Evolutionary conservation across 2,329 filamentous ascomycete species (phyloP).

Genomic region (Arthroderma sp.): DNA sequence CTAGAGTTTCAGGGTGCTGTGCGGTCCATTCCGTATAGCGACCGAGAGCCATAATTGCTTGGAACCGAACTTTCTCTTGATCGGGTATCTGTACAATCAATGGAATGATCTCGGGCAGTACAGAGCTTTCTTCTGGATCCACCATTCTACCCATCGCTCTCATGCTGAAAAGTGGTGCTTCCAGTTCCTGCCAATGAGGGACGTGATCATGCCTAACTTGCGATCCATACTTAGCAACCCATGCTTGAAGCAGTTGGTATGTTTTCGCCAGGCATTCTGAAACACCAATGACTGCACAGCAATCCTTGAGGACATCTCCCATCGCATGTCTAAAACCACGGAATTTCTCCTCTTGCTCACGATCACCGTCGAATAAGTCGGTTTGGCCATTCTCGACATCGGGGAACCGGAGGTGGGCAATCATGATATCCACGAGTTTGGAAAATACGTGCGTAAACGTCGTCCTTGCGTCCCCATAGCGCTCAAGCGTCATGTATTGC

Average conservation of each 20-base stretch:
- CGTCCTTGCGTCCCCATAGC: constrained; percentile 69
- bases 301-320: constrained; percentile 95
- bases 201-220: constrained; percentile 62
- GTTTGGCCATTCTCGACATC: constrained; percentile 59
- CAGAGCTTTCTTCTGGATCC: constrained; percentile 69
- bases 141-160: constrained; percentile 96
- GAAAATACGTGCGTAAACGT: constrained; percentile 72
- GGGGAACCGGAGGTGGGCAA: constrained; percentile 81
- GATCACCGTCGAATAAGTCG: constrained; percentile 89
- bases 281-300: constrained; percentile 89
- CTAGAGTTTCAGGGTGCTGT: constrained; percentile 79
- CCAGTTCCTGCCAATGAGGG: constrained; percentile 90
- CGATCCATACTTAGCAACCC: constrained; percentile 71
- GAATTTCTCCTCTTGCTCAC: constrained; percentile 93
- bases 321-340: constrained; percentile 92
- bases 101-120: constrained; percentile 84
- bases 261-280: constrained; percentile 84
- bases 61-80: constrained; percentile 96
- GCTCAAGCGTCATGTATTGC: constrained; percentile 83
- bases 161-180: constrained; percentile 89
- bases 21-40: constrained; percentile 98
- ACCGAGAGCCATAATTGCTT: constrained; percentile 92
- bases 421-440: constrained; percentile 81
- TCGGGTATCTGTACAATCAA: constrained; percentile 86
- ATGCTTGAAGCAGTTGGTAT: constrained; percentile 69